These are phyloP conservation scores for Hyphopichia fennica DNA, from an alignment of 1,139 yeast species.

Conservation along the genomic window DNA sequence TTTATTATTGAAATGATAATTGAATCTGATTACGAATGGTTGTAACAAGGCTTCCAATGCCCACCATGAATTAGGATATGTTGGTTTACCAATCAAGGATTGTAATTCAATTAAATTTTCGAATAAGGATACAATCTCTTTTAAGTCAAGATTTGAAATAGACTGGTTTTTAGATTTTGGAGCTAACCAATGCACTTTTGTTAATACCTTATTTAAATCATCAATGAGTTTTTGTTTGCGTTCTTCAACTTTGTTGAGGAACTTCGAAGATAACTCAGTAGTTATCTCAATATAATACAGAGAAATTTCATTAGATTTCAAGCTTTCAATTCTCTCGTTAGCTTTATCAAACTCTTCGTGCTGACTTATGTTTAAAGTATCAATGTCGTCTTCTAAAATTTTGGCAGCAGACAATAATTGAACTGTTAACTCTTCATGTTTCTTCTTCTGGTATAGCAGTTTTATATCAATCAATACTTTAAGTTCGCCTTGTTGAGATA, in stretches of 20 bases:
- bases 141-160: background rate
- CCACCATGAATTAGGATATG: slow-evolving; percentile 53
- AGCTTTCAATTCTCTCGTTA: slow-evolving; percentile 4
- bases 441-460: slow-evolving; percentile 2
- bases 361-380: slow-evolving; percentile 6
- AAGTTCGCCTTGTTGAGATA: slow-evolving; percentile 24
- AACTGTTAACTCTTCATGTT: slow-evolving; percentile 13
- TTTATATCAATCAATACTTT: slow-evolving; percentile 15
- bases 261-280: background rate
- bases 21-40: slow-evolving; percentile 62
- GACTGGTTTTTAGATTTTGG: slow-evolving; percentile 3
- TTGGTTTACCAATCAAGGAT: slow-evolving; percentile 27
- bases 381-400: slow-evolving; percentile 10
- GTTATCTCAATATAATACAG: background rate
- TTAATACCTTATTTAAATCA: slow-evolving; percentile 1
- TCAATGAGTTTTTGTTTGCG: background rate
- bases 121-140: slow-evolving; percentile 5
- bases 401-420: slow-evolving; percentile 3
- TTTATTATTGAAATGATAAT: slow-evolving; percentile 66
- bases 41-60: slow-evolving; percentile 57
- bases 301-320: background rate
- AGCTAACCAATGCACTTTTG: slow-evolving; percentile 8
- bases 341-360: slow-evolving; percentile 12
- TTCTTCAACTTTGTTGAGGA: background rate
- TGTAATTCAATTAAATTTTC: slow-evolving; percentile 37